phyloP scores from a whole-genome alignment of 805 yeast species.

The Lipomyces oligophaga region DNA sequence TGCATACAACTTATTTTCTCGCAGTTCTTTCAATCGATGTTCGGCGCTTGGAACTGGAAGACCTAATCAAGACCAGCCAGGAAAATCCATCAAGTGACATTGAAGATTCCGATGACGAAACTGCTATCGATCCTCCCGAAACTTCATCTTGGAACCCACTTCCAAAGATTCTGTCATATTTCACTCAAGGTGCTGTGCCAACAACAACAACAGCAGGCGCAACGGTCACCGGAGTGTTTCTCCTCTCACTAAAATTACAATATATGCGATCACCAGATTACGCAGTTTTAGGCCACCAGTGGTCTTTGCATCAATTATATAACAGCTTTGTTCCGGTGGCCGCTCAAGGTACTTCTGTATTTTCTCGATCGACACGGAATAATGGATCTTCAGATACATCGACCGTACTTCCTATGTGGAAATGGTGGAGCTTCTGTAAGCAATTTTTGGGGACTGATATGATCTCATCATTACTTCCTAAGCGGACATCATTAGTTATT shows the following conservation, averaged over 20 bases:
- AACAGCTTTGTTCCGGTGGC: no score
- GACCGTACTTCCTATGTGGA: neutral
- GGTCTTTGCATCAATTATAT: neutral
- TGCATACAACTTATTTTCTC: conserved; percentile 61
- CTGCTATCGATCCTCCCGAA: conserved; percentile 1
- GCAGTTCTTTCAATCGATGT: conserved; percentile 67
- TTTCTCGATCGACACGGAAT: neutral
- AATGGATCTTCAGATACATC: neutral
- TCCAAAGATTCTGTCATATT: conserved; percentile 12
- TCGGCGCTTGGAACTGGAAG: conserved; percentile 58
- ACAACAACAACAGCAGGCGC: conserved; percentile 27
- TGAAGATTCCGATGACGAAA: conserved; percentile 27
- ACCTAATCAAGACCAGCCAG: conserved; percentile 36
- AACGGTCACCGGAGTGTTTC: conserved; percentile 10
- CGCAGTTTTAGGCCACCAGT: neutral
- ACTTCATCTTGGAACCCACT: conserved; percentile 23
- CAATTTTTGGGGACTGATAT: neutral
- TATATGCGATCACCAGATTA: conserved; percentile 9
- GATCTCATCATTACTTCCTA: neutral
- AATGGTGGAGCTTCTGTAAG: conserved; percentile 1
- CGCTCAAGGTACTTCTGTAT: neutral
- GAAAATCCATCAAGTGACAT: conserved; percentile 7
- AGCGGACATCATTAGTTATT: conserved; percentile 4
- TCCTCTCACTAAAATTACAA: conserved; percentile 18
- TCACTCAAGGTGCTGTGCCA: conserved; percentile 18